These are phyloP conservation scores for Peronospora belbahrii DNA, from an alignment of 352 stramenopile species.

Conservation along the genomic window DNA sequence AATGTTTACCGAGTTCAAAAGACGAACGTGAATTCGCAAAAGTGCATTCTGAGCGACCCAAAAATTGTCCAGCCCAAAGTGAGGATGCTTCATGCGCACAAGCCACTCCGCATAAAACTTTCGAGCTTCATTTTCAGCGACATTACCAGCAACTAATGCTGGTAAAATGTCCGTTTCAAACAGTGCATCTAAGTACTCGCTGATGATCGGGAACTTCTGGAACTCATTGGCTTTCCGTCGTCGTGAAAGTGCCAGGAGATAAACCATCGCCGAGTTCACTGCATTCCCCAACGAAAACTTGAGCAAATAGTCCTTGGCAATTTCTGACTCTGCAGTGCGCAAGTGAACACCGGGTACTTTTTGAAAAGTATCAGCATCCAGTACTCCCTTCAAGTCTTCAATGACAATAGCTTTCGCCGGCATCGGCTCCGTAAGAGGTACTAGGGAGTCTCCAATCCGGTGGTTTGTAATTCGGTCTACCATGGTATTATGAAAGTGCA, in stretches of 20 bases:
- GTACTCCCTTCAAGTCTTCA: conserved; percentile 43
- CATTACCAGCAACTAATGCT: conserved; percentile 27
- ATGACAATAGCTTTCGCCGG: conserved; percentile 65
- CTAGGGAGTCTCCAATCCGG: conserved; percentile 32
- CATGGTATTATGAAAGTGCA: conserved; percentile 83
- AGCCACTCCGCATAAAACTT: conserved; percentile 83
- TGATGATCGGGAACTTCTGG: conserved; percentile 27
- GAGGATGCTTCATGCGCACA: conserved; percentile 56
- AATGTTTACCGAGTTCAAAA: conserved; percentile 29
- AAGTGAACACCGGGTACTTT: conserved; percentile 60
- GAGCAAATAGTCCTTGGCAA: conserved; percentile 77
- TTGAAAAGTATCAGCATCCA: conserved; percentile 26
- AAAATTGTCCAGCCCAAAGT: conserved; percentile 90
- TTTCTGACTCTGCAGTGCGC: conserved; percentile 26
- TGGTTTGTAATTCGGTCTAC: conserved; percentile 68
- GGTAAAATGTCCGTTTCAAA: conserved; percentile 74
- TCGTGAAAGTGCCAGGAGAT: conserved; percentile 55
- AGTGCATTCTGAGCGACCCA: conserved; percentile 90
- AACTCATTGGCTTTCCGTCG: conserved; percentile 3
- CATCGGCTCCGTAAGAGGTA: conserved; percentile 56
- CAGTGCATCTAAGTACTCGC: conserved; percentile 75
- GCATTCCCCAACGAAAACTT: conserved; percentile 91
- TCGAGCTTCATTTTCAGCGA: conserved; percentile 30
- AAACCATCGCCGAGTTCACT: conserved; percentile 88
- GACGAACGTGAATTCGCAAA: conserved; percentile 37